Conservation (phyloP, 2,329 filamentous ascomycete species). For the Magnaporthiopsis incrustans region DNA sequence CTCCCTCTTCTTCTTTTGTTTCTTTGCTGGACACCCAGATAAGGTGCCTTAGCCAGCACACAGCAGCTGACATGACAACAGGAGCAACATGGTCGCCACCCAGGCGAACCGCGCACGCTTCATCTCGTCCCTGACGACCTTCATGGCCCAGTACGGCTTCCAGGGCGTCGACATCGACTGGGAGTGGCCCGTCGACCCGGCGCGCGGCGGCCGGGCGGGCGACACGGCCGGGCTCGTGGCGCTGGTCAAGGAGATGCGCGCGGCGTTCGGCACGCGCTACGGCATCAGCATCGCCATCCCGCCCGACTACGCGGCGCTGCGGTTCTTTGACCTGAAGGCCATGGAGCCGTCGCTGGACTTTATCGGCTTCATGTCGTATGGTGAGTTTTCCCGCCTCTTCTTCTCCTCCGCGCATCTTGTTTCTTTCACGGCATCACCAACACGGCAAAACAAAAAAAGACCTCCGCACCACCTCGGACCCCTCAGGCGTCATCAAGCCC, state of each 20-base stretch:
- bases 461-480: slow-evolving; percentile 35
- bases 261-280: slow-evolving; percentile 26
- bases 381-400: background rate
- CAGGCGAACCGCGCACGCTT: slow-evolving; percentile 24
- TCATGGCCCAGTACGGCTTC: slow-evolving; percentile 28
- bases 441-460: too few species aligned
- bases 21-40: too few species aligned
- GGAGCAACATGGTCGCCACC: slow-evolving; percentile 19
- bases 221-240: slow-evolving; percentile 29
- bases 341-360: slow-evolving; percentile 31
- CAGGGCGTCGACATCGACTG: slow-evolving; percentile 38
- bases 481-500: slow-evolving; percentile 20
- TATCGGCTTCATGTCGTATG: slow-evolving; percentile 29
- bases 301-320: slow-evolving; percentile 29
- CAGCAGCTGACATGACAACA: background rate
- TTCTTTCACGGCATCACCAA: background rate
- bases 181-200: slow-evolving; percentile 31
- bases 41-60: too few species aligned
- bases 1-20: too few species aligned
- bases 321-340: slow-evolving; percentile 25
- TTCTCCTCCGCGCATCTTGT: too few species aligned
- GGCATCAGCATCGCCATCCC: slow-evolving; percentile 31
- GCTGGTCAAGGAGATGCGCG: slow-evolving; percentile 27
- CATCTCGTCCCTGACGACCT: slow-evolving; percentile 24
- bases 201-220: slow-evolving; percentile 25